Evolutionary conservation across 1,139 yeast genomes (phyloP).

Genomic region (Ogataea hybrid): DNA sequence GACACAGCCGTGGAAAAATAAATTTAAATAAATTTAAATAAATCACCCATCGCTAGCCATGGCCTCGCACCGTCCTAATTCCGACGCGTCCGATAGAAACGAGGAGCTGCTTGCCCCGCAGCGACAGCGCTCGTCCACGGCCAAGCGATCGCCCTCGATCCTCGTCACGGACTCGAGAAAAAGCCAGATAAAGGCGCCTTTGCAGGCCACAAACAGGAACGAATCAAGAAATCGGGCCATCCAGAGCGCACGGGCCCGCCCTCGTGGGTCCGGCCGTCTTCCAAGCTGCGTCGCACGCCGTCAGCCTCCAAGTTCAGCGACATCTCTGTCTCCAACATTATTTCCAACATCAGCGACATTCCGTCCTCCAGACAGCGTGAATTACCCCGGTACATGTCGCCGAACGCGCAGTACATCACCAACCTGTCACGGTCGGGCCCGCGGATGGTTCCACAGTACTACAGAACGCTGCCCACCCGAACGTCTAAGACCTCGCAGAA

Average conservation of each 20-base stretch:
- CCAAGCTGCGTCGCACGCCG: constrained; percentile 20
- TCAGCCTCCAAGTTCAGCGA: constrained; percentile 52
- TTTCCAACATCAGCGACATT: constrained; percentile 77
- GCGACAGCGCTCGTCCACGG: constrained; percentile 42
- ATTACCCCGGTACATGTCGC: constrained; percentile 32
- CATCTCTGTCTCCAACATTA: constrained; percentile 66
- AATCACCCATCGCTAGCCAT: no score
- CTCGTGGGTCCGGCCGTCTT: constrained; percentile 7
- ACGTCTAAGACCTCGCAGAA: constrained; percentile 85
- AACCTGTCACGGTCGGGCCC: constrained; percentile 20
- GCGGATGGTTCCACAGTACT: constrained; percentile 48
- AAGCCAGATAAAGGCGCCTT: constrained; percentile 63
- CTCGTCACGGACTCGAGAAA: constrained; percentile 86
- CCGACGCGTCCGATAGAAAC: neutral
- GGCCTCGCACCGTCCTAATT: constrained; percentile 3
- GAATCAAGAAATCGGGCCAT: constrained; percentile 20
- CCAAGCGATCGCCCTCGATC: constrained; percentile 91
- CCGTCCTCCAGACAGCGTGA: constrained; percentile 72
- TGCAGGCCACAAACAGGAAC: constrained; percentile 55
- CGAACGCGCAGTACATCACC: constrained; percentile 17
- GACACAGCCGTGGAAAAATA: constrained; percentile 5
- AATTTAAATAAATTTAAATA: neutral
- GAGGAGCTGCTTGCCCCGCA: constrained; percentile 1
- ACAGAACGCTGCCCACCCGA: constrained; percentile 75
- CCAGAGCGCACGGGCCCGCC: constrained; percentile 16